These are phyloP conservation scores for Taiozyma sp. DNA, from an alignment of 1,139 yeast genomes.

Conservation along the genomic window DNA sequence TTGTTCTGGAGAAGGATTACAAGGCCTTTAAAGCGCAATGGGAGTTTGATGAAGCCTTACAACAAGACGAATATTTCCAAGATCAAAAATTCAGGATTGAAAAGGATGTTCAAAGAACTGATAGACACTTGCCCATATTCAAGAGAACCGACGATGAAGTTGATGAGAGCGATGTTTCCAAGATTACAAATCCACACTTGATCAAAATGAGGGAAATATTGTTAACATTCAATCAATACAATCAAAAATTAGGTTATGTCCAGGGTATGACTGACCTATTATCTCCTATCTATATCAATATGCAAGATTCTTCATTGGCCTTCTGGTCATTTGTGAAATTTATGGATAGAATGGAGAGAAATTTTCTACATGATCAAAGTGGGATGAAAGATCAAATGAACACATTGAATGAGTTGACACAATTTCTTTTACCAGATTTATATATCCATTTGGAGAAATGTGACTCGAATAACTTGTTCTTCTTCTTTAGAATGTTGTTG, in stretches of 20 bases:
- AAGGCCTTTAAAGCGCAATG: conserved; percentile 66
- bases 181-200: conserved; percentile 65
- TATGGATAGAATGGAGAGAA: conserved; percentile 95
- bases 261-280: conserved; percentile 97
- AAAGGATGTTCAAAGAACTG: conserved; percentile 92
- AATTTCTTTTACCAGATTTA: conserved; percentile 81
- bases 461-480: conserved; percentile 85
- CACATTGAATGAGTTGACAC: conserved; percentile 76
- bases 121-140: conserved; percentile 67
- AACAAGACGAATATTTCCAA: conserved; percentile 72
- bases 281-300: conserved; percentile 76
- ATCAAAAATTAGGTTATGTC: conserved; percentile 83
- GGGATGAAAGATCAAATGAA: conserved; percentile 91
- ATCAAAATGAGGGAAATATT: conserved; percentile 71
- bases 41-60: conserved; percentile 48
- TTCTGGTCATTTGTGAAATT: conserved; percentile 88
- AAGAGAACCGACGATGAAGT: conserved; percentile 38
- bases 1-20: conserved; percentile 62
- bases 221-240: conserved; percentile 81
- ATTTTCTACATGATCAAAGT: conserved; percentile 83
- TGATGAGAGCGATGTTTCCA: conserved; percentile 44
- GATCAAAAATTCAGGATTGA: conserved; percentile 89
- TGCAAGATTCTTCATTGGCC: conserved; percentile 71
- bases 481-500: conserved; percentile 89
- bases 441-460: conserved; percentile 81